Percentiles rank a stretch among this genome's conserved stretches.
Conservation (phyloP, 2,329 filamentous ascomycete species). For the Hymenoscyphus repandus region DNA sequence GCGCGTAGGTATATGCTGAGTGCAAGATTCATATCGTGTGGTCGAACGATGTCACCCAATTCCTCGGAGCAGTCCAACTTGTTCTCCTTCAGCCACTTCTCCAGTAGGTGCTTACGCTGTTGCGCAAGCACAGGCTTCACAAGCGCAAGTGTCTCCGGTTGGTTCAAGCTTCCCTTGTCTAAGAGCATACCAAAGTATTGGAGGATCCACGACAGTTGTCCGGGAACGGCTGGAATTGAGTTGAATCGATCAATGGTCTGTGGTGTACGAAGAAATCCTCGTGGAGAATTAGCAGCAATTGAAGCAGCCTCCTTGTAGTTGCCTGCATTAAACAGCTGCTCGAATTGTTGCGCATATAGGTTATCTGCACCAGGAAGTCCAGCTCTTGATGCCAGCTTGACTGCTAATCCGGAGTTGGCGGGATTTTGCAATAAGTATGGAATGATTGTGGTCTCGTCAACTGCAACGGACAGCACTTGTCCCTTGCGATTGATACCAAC, state of each 20-base stretch:
- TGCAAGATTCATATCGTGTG: constrained; percentile 83
- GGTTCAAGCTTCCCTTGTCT: constrained; percentile 90
- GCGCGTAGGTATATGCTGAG: constrained; percentile 86
- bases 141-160: constrained; percentile 89
- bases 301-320: constrained; percentile 88
- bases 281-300: constrained; percentile 91
- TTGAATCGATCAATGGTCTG: constrained; percentile 98
- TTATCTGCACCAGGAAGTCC: constrained; percentile 91
- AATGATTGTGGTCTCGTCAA: constrained; percentile 87
- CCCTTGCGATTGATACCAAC: constrained; percentile 96
- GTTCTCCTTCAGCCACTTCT: constrained; percentile 96
- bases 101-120: constrained; percentile 89
- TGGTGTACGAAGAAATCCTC: constrained; percentile 88
- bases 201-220: constrained; percentile 87
- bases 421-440: constrained; percentile 96
- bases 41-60: constrained; percentile 86
- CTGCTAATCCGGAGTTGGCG: constrained; percentile 85
- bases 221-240: constrained; percentile 70
- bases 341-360: constrained; percentile 88
- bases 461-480: constrained; percentile 88
- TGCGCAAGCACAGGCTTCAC: constrained; percentile 89
- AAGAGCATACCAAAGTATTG: constrained; percentile 98
- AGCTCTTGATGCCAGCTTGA: constrained; percentile 92
- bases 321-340: constrained; percentile 73
- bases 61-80: constrained; percentile 96